phyloP scores from a whole-genome alignment of 106 monocot species.

The Platanthera guangdongensis region DNA sequence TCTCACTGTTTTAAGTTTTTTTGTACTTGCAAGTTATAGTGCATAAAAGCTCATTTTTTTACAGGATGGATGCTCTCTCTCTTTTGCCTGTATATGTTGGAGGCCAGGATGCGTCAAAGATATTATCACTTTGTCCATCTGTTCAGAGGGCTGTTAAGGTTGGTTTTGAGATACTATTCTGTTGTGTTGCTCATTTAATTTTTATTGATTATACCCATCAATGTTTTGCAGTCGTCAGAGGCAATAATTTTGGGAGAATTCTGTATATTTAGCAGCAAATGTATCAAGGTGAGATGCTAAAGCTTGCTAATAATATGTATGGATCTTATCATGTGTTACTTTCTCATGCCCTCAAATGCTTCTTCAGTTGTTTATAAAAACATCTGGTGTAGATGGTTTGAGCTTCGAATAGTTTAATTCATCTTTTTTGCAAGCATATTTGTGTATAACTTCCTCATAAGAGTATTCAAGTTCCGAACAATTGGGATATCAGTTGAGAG shows the following conservation, averaged over 20 bases:
- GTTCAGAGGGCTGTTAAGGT: slow-evolving; percentile 71
- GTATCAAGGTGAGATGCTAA: slow-evolving; percentile 43
- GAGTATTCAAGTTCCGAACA: not conserved
- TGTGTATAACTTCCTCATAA: not conserved
- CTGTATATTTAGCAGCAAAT: slow-evolving; percentile 46
- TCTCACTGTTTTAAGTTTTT: not conserved
- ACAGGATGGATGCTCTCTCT: slow-evolving; percentile 77
- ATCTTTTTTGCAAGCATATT: not conserved
- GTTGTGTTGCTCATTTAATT: slow-evolving; percentile 11
- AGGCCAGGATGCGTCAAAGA: slow-evolving; percentile 58
- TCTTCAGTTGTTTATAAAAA: not conserved
- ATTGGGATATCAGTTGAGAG: too few species aligned
- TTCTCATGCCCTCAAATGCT: not conserved
- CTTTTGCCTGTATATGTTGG: slow-evolving; percentile 71
- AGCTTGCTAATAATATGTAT: not conserved
- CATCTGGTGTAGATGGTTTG: not conserved
- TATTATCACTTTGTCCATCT: slow-evolving; percentile 71
- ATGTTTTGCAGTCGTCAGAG: slow-evolving; percentile 46
- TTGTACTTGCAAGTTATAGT: not conserved
- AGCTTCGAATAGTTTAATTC: not conserved
- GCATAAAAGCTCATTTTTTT: slow-evolving; percentile 4
- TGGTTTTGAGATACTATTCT: not conserved
- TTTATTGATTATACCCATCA: slow-evolving; percentile 5
- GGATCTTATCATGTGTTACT: not conserved
- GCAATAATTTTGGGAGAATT: slow-evolving; percentile 58